Evolutionary conservation across 768 basidiomycete species (phyloP).

Genomic region (Daedaleopsis nitida): DNA sequence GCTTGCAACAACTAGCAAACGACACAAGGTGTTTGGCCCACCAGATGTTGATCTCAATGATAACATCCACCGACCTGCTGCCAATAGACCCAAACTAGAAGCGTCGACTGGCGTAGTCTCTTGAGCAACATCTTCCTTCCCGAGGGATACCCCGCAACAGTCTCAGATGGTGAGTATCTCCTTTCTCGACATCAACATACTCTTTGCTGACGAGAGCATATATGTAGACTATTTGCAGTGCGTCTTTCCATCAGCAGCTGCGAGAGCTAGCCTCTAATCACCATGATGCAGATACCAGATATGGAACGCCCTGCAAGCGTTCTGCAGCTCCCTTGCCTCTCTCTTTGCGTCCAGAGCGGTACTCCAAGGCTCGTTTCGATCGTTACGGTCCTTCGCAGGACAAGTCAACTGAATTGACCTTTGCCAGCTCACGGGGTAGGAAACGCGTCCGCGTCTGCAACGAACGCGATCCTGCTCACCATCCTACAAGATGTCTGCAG

Average conservation of each 20-base stretch:
- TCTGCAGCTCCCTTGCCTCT: constrained; percentile 66
- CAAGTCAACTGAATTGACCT: too few relatives aligned
- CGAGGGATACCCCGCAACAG: constrained; percentile 60
- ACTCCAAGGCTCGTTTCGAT: constrained; percentile 52
- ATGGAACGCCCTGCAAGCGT: constrained; percentile 67
- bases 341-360: constrained; percentile 67
- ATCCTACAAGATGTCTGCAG: constrained; percentile 68
- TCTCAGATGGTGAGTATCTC: constrained; percentile 52
- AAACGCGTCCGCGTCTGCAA: constrained; percentile 63
- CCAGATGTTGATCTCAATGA: background rate
- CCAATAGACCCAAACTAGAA: background rate
- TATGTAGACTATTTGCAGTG: constrained; percentile 21
- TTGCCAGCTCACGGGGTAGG: constrained; percentile 68
- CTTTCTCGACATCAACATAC: background rate
- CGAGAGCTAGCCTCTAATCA: background rate
- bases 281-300: constrained; percentile 55
- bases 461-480: constrained; percentile 62
- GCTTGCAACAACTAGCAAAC: background rate
- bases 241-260: background rate
- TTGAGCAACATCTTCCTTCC: constrained; percentile 57
- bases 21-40: background rate
- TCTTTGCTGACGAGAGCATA: background rate
- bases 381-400: too few relatives aligned
- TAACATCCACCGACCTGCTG: too few relatives aligned
- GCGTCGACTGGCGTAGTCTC: constrained; percentile 25